A percentile compares a stretch with the other conserved stretches of the same genome.
Conservation (phyloP, 306 rosid species). For the Acacia confusa region DNA sequence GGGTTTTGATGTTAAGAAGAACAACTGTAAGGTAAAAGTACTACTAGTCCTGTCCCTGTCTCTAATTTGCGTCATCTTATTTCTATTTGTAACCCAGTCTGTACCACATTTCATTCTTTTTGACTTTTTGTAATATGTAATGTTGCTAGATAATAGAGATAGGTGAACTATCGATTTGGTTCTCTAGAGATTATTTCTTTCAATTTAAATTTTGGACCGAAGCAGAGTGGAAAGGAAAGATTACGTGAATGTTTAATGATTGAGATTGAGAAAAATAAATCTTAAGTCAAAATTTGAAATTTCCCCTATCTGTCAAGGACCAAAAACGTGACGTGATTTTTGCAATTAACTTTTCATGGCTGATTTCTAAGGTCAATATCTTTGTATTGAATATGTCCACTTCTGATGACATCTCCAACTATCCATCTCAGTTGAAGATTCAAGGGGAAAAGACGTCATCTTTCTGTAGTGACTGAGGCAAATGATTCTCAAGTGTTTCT, state of each 20-base stretch:
- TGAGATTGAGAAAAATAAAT: neutral
- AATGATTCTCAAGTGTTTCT: constrained; percentile 12
- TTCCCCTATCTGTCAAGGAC: neutral
- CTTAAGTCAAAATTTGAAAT: neutral
- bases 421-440: constrained; percentile 68
- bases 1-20: constrained; percentile 91
- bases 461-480: constrained; percentile 91
- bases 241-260: neutral
- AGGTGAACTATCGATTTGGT: neutral
- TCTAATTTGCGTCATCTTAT: neutral
- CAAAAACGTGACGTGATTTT: neutral
- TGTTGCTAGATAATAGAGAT: neutral
- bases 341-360: neutral
- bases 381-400: constrained; percentile 16
- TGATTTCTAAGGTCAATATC: neutral
- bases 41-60: constrained; percentile 8
- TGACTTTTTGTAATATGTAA: too few species aligned
- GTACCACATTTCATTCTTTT: neutral
- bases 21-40: constrained; percentile 71
- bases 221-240: neutral
- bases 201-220: neutral
- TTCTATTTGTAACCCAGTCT: neutral
- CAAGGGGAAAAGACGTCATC: constrained; percentile 80
- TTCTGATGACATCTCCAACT: constrained; percentile 25
- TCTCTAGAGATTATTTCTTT: neutral